Evolutionary conservation across 1,284 basidiomycete genomes (phyloP), one percentile per base, ranked within the genome.

Genomic region (Pseudozyma tsukubaensis): DNA sequence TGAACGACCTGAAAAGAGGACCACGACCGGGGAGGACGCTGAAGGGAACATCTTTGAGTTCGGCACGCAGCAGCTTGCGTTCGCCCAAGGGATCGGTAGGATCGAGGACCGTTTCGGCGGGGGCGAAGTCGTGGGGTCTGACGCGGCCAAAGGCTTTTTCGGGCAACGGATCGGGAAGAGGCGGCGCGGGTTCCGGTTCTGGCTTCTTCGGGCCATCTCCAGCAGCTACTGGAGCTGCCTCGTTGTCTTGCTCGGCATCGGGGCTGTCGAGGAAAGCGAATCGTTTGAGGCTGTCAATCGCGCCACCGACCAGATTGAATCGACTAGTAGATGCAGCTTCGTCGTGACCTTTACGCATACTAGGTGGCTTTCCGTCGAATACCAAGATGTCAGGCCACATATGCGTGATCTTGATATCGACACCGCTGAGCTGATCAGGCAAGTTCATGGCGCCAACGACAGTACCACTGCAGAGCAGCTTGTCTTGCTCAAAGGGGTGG

Each of bases 381-480:
- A 82, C 75, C 29, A 82, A 57, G 39, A 82, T 80, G 48, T 82
- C 80, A 0, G 80, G 80, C 80, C 80, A 82, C 45, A 82, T 58
- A 55, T 79, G 63, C 24, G 77, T 79, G 53, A 82, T 77, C 64
- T 80, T 55, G 44, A 82, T 72, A 58, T 82, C 78, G 29, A 82
- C 72, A 19, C 69, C 72, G 48, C 71, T 73, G 12, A 82, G 68
- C 68, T 82, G 68, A 40, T 70, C 79, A 13, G 80, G 80, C 59
- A 82, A 59, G 57, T 75, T 75, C 61, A 82, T 63, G 42, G 68
- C 72, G 55, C 80, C 80, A 64, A 79, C 68, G 35, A 82, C 71
- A 1, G 77, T 80, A 13, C 80, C 80, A 52, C 71, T 75, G 70
- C 77, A 80, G 24, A 80, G 50, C 24, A 82, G 58, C 72, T 79